These are phyloP conservation scores for Cucurbita ficifolia DNA, from an alignment of 306 rosid genomes.

Conservation along the genomic window DNA sequence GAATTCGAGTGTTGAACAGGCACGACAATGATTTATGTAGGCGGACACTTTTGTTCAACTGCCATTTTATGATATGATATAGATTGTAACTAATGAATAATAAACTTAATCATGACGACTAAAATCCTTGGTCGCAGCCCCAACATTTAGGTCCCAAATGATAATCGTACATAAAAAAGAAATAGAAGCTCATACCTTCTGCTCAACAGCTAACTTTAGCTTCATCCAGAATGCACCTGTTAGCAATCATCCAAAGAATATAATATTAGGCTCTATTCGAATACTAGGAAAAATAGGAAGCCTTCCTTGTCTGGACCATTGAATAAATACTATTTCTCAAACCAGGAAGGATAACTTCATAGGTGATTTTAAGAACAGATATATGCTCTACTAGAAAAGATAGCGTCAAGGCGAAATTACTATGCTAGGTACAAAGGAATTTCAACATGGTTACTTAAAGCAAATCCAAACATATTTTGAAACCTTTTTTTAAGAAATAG, in stretches of 20 bases:
- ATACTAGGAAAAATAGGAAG: neutral
- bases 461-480: neutral
- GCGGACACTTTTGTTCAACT: neutral
- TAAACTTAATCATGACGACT: neutral
- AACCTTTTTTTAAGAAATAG: neutral
- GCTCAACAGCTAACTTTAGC: constrained; percentile 55
- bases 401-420: neutral
- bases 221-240: constrained; percentile 80
- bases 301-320: neutral
- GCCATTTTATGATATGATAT: neutral
- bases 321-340: neutral
- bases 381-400: neutral
- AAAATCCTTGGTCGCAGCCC: neutral
- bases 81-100: neutral
- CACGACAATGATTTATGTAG: neutral
- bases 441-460: neutral
- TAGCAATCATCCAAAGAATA: constrained; percentile 19
- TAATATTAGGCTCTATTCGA: neutral
- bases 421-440: neutral
- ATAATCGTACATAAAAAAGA: neutral
- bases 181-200: constrained; percentile 37
- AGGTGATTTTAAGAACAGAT: neutral
- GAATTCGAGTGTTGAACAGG: neutral
- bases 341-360: neutral
- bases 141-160: neutral